Conservation (phyloP, 1,284 basidiomycete genomes). For the Ustilago trichophora region DNA sequence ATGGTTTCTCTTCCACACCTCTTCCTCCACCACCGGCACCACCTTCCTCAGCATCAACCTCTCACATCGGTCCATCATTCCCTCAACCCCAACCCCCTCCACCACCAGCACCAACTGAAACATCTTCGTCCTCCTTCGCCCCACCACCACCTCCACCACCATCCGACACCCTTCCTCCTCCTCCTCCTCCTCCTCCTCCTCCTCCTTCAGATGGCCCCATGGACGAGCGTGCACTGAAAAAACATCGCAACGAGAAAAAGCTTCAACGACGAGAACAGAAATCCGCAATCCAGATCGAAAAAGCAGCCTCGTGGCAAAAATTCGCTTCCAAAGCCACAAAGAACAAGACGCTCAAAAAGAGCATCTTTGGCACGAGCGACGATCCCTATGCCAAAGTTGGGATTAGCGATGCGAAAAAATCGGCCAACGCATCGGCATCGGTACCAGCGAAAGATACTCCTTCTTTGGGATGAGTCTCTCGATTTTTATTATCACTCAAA, state of each 20-base stretch:
- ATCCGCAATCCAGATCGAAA: slow-evolving; percentile 85
- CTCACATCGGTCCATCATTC: neutral
- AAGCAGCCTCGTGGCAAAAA: slow-evolving; percentile 94
- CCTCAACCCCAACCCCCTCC: neutral
- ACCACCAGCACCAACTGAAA: slow-evolving; percentile 71
- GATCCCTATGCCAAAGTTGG: slow-evolving; percentile 82
- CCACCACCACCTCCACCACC: slow-evolving; percentile 45
- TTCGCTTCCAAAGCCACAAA: slow-evolving; percentile 77
- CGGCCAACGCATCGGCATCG: neutral
- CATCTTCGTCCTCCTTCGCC: slow-evolving; percentile 72
- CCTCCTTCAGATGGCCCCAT: neutral
- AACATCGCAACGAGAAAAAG: slow-evolving; percentile 95
- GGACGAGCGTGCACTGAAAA: slow-evolving; percentile 64
- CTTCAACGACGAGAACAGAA: slow-evolving; percentile 83
- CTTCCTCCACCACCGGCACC: slow-evolving; percentile 10
- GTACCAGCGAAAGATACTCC: too few relatives aligned
- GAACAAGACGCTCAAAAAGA: slow-evolving; percentile 78
- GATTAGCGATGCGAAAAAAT: slow-evolving; percentile 1
- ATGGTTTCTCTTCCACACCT: neutral
- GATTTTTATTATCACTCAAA: too few relatives aligned
- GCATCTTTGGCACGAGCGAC: slow-evolving; percentile 95
- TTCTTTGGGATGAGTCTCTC: too few relatives aligned
- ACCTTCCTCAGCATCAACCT: neutral
- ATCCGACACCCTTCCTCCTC: slow-evolving; percentile 59
- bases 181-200: neutral